These are phyloP conservation scores for Mariannaea sp. DNA, from an alignment of 2,329 filamentous ascomycete species.

Conservation along the genomic window DNA sequence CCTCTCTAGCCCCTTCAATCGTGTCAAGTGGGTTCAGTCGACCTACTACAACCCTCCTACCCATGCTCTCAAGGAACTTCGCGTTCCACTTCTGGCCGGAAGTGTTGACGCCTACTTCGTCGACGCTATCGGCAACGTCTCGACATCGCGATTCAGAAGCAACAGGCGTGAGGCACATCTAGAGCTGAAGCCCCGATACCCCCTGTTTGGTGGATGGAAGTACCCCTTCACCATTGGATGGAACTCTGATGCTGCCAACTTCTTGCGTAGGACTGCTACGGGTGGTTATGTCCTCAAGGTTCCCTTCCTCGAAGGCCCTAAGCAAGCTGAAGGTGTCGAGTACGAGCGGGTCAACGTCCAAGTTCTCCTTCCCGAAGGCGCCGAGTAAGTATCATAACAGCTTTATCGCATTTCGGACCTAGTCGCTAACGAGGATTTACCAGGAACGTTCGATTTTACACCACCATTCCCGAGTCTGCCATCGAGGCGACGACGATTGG, in stretches of 20 bases:
- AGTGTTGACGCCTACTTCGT: conserved; percentile 91
- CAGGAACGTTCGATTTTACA: conserved; percentile 80
- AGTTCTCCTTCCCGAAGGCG: conserved; percentile 88
- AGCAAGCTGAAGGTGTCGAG: conserved; percentile 80
- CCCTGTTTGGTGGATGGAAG: conserved; percentile 97
- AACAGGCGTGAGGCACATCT: conserved; percentile 79
- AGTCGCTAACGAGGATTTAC: conserved; percentile 46
- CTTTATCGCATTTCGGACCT: not conserved
- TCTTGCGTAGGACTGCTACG: conserved; percentile 68
- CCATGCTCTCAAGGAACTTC: conserved; percentile 80
- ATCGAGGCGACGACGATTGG: conserved; percentile 63
- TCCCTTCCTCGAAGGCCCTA: conserved; percentile 91
- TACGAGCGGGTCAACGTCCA: conserved; percentile 82
- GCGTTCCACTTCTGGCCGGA: conserved; percentile 77
- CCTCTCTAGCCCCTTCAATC: conserved; percentile 72
- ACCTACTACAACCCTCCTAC: conserved; percentile 78
- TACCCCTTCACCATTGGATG: conserved; percentile 97
- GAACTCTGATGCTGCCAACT: conserved; percentile 83
- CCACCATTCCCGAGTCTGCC: conserved; percentile 68
- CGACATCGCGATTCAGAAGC: conserved; percentile 84
- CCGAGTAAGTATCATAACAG: conserved; percentile 64
- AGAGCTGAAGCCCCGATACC: conserved; percentile 91
- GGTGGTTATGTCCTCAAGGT: conserved; percentile 86
- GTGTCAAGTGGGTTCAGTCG: conserved; percentile 74
- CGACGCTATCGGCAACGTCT: conserved; percentile 96